These are phyloP conservation scores for Sclerotinia minor DNA, from an alignment of 2,329 filamentous ascomycete species.

Conservation along the genomic window DNA sequence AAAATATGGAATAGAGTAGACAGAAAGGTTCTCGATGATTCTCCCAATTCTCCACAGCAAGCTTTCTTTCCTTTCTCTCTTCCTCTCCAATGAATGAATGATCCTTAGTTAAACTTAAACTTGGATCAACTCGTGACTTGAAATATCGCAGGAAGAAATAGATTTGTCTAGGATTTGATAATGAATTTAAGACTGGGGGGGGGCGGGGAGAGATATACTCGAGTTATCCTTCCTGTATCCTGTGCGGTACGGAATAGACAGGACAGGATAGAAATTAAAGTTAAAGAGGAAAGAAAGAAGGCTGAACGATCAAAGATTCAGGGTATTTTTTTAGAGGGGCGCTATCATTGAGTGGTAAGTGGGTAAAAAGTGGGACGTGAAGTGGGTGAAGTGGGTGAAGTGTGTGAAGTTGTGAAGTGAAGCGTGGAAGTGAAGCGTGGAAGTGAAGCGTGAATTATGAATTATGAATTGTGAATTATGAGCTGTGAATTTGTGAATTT, in stretches of 20 bases:
- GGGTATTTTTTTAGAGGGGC: slow-evolving; percentile 5
- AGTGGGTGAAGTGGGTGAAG: background rate
- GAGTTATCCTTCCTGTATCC: too few relatives aligned
- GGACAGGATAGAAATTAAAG: background rate
- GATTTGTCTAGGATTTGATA: background rate
- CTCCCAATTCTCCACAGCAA: background rate
- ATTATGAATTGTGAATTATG: too few relatives aligned
- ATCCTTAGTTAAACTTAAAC: background rate
- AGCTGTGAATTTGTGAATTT: too few relatives aligned
- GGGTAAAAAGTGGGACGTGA: background rate
- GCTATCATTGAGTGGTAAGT: background rate
- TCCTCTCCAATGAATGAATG: background rate
- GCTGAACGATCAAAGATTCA: background rate
- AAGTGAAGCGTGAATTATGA: too few relatives aligned
- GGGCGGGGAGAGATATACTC: too few relatives aligned
- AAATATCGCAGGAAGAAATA: background rate
- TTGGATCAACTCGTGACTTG: background rate
- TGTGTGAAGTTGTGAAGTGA: too few relatives aligned
- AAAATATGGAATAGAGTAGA: background rate
- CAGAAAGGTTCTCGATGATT: slow-evolving; percentile 1
- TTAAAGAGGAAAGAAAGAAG: background rate
- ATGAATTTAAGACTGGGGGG: slow-evolving; percentile 11
- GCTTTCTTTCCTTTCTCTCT: background rate
- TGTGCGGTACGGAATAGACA: background rate
- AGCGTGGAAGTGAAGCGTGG: too few relatives aligned